Base-by-base conservation (phyloP, 1,284 basidiomycete species). In the Trichosporon sp. region DNA sequence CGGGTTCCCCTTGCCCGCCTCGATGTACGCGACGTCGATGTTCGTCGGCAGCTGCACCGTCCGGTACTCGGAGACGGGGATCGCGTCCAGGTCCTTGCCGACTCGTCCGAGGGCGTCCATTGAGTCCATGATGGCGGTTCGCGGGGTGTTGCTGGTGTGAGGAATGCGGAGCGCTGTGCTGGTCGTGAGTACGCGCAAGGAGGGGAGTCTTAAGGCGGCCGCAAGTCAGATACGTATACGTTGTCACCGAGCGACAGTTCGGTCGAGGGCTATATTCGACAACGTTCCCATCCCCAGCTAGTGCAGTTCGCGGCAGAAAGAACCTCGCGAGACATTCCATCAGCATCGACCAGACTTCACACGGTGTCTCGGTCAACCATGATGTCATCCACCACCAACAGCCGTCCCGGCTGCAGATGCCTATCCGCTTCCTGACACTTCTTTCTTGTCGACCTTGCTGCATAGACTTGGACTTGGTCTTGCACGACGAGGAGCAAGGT, bases 1-100 rank as follows among this genome's bases (percentile, higher is more conserved):
- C 1, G 76, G 76, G 5, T 75, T 69, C 1, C 72, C 27, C 1
- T 70, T 67, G 5, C 84, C 84, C 0, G 86, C 83, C 66, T 84
- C 78, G 62, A 84, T 83, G 73, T 86, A 87, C 76, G 85, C 85
- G 5, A 87, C 65, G 13, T 72, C 66, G 44, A 72, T 68, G 42
- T 60, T 60, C 56, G 56, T 32, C 21, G 56, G 56, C 6, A 60
- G 31, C 27, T 13, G 27, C 56, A 13, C 51, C 2, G 5, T 32
- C 12, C 29, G 29, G 27, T n/a, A 64, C 56, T 60, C 56, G 18
- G 18, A 9, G 27, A 60, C 56, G 56, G 56, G 56, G 31, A 60
- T 60, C 56, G 56, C 56, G 18, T 31, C 29, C 11, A n/a, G 15
- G 29, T 32, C 29, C 27, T 29, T 23, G 6, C 56, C 56, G 27